These are phyloP conservation scores for Breviolum minutum DNA, from an alignment of 73 alveolate genomes.

Conservation along the genomic window DNA sequence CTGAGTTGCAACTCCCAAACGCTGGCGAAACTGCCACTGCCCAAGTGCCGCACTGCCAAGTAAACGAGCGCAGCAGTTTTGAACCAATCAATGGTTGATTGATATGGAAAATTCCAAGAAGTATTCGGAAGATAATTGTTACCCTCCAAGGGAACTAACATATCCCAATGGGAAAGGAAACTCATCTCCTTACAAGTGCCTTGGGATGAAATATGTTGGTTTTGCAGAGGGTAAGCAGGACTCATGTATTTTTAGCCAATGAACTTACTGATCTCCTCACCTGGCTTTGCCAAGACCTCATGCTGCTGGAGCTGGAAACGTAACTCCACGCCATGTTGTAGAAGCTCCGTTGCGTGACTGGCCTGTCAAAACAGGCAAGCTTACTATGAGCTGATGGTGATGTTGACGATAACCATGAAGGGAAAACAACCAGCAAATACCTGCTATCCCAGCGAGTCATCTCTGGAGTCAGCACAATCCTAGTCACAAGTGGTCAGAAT, in stretches of 20 bases:
- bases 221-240: neutral
- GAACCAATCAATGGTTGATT: neutral
- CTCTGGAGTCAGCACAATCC: no score
- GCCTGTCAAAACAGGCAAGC: neutral
- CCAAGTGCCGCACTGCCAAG: conserved; percentile 49
- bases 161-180: no score
- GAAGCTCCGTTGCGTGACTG: neutral
- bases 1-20: conserved; percentile 71
- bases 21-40: conserved; percentile 81
- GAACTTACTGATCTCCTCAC: neutral
- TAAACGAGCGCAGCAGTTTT: neutral
- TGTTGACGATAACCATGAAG: no score
- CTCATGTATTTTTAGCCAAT: neutral
- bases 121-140: neutral
- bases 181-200: no score
- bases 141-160: neutral
- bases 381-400: no score
- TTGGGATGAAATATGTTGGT: neutral
- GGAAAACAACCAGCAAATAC: no score
- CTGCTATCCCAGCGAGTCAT: no score
- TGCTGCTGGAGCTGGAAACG: neutral
- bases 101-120: neutral
- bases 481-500: no score
- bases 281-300: conserved; percentile 32
- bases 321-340: neutral